Evolutionary conservation across 202 grass and related monocot genomes (phyloP), one percentile per base, ranked within the genome.

Genomic region (Saccharum hybrid): DNA sequence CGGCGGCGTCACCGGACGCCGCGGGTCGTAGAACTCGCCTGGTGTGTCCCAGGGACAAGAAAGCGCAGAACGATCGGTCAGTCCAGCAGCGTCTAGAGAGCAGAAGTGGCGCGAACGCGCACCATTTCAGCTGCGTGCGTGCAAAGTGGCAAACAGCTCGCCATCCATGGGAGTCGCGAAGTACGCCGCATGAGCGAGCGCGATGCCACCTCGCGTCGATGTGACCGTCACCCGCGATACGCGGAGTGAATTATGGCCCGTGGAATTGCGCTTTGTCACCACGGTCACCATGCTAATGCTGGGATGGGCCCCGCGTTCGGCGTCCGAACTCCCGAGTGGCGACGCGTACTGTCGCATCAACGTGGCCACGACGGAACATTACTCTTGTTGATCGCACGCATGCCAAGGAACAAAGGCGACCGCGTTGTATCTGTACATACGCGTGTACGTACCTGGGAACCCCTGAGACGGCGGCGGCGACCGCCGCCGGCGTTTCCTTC

Each of bases 21-120:
- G 66, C 3, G 71, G 79, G 70, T 74, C 82, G 82, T 89, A 86
- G 76, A 64, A 66, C 30, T 80, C 82, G 2, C 1, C 88, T 91
- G 89, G 5, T 56, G 18, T 56, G 21, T 28, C 28, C 21, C 72
- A 77, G 3, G n/a, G 6, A 74, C 5, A 88, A 61, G 8, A 60
- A 36, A 7, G 9, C 71, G 8, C 8, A 46, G 30, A 33, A 4
- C 21, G 33, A 76, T 71, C 41, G 4, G 36, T 81, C 21, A 84
- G 13, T 30, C 34, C 81, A 51, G 8, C 49, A 30, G 43, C 60
- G 2, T 41, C 4, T 36, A 52, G 19, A 4, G 19, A 36, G 5
- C 10, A 15, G 16, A 49, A 19, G 23, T n/a, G 26, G 79, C 0
- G 11, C 64, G 10, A 62, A 7, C 8, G 21, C 21, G 39, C 2